phyloP scores from a whole-genome alignment of 352 stramenopile genomes.

The Aphanomyces stellatus region DNA sequence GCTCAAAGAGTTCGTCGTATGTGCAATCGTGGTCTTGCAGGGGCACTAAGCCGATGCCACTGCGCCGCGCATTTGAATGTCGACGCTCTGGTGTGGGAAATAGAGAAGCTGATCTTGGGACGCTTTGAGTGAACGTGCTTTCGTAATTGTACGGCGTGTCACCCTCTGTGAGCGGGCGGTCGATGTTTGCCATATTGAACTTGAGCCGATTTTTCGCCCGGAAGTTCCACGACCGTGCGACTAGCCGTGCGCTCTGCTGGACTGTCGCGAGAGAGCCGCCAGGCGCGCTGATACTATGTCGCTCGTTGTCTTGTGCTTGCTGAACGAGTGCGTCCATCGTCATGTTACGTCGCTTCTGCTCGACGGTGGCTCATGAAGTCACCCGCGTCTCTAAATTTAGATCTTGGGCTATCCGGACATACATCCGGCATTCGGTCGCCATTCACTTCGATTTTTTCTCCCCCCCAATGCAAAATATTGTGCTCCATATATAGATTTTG shows the following conservation, averaged over 20 bases:
- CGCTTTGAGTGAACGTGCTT: not conserved
- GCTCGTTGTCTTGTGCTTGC: too few relatives aligned
- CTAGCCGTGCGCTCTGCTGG: conserved; percentile 5
- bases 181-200: not conserved
- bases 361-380: too few relatives aligned
- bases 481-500: too few relatives aligned
- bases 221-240: conserved; percentile 12
- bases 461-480: not conserved
- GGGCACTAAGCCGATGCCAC: not conserved
- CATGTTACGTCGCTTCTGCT: too few relatives aligned
- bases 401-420: not conserved
- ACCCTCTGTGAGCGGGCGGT: not conserved
- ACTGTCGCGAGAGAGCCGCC: too few relatives aligned
- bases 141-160: conserved; percentile 9
- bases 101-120: not conserved
- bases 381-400: not conserved
- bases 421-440: not conserved
- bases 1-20: conserved; percentile 11
- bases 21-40: not conserved
- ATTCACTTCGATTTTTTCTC: not conserved
- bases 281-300: too few relatives aligned
- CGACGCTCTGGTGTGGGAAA: not conserved
- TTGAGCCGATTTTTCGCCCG: conserved; percentile 5
- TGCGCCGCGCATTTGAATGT: not conserved
- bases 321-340: too few relatives aligned